Base-by-base conservation (phyloP, 805 yeast genomes). In the Candida xiaguanensis region DNA sequence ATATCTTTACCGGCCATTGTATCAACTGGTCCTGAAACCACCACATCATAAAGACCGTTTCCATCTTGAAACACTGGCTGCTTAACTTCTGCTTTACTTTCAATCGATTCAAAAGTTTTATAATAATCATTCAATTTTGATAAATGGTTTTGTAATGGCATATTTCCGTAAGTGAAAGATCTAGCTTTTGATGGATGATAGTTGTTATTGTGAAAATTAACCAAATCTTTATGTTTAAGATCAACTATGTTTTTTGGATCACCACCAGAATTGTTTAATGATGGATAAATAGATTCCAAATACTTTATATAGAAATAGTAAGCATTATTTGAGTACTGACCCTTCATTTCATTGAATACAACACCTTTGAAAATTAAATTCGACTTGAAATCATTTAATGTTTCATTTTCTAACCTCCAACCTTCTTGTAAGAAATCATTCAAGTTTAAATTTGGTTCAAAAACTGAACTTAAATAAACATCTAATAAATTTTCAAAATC, bases 301-400 rank as follows among this genome's bases (percentile, higher is more conserved):
- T 82, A 91, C 46, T 81, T 78, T 53, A 82, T 86, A 78, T 90
- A 91, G 57, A 74, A 89, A 46, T 82, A 75, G 59, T 93, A 93
- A 2, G 90, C 78, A 0, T 96, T 77, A 58, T 88, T 91, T 0
- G 96, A 85, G 55, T 87, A 78, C 61, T 91, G 97, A 7, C 99
- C 99, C 62, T 93, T 93, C 99, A 93, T 93, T 64, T 93, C 99
- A 57, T 93, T 93, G 59, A 85, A 93, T 2, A 93, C 99, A 24
- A 93, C 99, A 33, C 99, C 99, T 61, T 93, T 93, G 61, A 88
- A 87, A 3, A 67, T 69, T 30, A 93, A 55, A 1, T 87, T 85
- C 11, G 86, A 72, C 0, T 51, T 43, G 12, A 67, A 64, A 55
- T 90, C 89, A 5, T 71, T 59, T 5, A 79, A 61, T 38, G 70